Percentiles rank a stretch among this genome's conserved stretches.
Conservation (phyloP, 768 basidiomycete genomes). For the Termitomyces sp. region DNA sequence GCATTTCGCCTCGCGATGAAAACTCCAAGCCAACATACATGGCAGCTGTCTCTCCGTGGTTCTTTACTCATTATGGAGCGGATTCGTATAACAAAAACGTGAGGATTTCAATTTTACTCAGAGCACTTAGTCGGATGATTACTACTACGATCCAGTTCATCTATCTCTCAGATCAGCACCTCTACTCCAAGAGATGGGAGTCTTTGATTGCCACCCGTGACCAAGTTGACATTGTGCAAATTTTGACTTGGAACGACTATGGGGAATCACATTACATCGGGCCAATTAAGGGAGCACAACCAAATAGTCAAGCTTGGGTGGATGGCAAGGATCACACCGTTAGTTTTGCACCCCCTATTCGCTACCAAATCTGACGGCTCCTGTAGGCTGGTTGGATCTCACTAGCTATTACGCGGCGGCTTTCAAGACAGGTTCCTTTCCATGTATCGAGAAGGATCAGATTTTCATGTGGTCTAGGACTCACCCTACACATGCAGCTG, state of each 20-base stretch:
- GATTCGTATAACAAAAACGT: constrained; percentile 75
- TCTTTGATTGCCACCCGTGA: constrained; percentile 52
- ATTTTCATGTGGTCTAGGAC: constrained; percentile 72
- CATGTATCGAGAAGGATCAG: constrained; percentile 54
- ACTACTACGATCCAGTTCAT: constrained; percentile 45
- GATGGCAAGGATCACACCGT: constrained; percentile 58
- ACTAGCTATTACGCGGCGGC: constrained; percentile 65
- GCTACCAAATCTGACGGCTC: constrained; percentile 3
- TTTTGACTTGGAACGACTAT: constrained; percentile 72
- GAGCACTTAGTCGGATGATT: background rate
- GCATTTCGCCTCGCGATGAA: constrained; percentile 23
- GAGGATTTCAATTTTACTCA: constrained; percentile 14
- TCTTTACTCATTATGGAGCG: constrained; percentile 74
- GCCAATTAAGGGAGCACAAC: constrained; percentile 70
- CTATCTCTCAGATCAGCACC: constrained; percentile 64
- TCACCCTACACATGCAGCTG: constrained; percentile 51
- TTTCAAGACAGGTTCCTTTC: constrained; percentile 68
- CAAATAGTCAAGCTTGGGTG: constrained; percentile 71
- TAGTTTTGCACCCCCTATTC: constrained; percentile 10
- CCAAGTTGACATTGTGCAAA: constrained; percentile 55
- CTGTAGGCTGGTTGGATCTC: constrained; percentile 58
- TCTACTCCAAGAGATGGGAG: constrained; percentile 69
- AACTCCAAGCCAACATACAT: constrained; percentile 33
- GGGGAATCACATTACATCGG: constrained; percentile 81
- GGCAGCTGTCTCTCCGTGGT: constrained; percentile 68